Base-by-base conservation (phyloP, 2,329 filamentous ascomycete species). In the Aspergillus felis region DNA sequence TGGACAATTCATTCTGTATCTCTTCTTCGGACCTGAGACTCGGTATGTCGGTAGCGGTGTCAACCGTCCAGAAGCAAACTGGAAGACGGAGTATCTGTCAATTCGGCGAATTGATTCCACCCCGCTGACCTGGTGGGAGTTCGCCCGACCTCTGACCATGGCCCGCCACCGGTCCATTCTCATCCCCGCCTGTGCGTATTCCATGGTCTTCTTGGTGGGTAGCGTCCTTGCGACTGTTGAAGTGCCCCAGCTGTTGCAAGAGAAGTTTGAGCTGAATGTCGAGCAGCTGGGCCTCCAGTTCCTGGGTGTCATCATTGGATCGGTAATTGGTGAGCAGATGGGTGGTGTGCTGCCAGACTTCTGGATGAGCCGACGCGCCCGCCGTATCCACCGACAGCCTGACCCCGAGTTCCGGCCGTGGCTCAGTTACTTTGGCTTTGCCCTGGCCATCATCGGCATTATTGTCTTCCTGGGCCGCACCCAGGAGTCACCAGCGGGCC, bases 251-350 rank as follows among this genome's bases (percentile, higher is more conserved):
- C 73, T 87, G 5, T 82, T 85, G 64, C 75, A 78, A 4, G 69
- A 77, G 44, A 82, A 81, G 60, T 88, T 84, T 56, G 78, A 76
- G 3, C 78, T 87, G 71, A 82, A 84, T 65, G 67, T 81, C 0
- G 79, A 87, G 68, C 80, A 86, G 59, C 73, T 86, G 12, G 84
- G 84, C 0, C 75, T 87, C 5, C 84, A 87, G 59, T 84, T 84
- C 66, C 68, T 86, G 3, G 79, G 79, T 12, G 71, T 85, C 22
- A 84, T 87, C 53, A 76, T 87, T 35, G 84, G 85, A 4, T 81
- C 79, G 0, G 66, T 86, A 8, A 74, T 86, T 5, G 84, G 85
- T 22, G 85, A 87, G 70, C 84, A 85, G 64, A 67, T 86, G 14
- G 84, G 83, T n/a, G 84, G 84, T 3, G 70, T 76, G 41, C 61